These are phyloP conservation scores for Trichoderma citrinoviride DNA, from an alignment of 2,329 filamentous ascomycete genomes.

Conservation along the genomic window DNA sequence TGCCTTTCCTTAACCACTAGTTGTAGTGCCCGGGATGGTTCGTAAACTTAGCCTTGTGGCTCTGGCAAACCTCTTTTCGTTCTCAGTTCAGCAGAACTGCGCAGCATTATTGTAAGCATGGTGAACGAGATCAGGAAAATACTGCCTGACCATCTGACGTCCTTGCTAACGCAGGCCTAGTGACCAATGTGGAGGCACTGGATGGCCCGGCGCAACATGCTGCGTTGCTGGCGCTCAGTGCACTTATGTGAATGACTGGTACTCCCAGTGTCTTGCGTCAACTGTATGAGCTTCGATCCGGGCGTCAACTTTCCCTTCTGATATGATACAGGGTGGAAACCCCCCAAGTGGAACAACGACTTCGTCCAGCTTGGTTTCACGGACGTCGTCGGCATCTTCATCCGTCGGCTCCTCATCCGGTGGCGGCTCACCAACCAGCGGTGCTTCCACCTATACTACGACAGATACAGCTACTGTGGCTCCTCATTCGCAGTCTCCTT, in stretches of 20 bases:
- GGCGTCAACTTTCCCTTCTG: background rate
- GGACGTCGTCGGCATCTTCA: background rate
- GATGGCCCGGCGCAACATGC: constrained; percentile 4
- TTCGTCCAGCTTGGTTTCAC: background rate
- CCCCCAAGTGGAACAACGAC: background rate
- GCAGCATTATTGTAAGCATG: constrained; percentile 2
- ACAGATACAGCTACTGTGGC: constrained; percentile 11
- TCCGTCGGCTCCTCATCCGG: background rate
- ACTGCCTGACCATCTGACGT: background rate
- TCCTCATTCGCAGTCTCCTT: constrained; percentile 9
- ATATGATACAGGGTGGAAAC: background rate
- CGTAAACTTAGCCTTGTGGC: constrained; percentile 1
- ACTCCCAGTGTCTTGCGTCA: constrained; percentile 11
- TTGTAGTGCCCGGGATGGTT: background rate
- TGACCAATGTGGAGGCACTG: constrained; percentile 9
- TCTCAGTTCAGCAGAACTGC: constrained; percentile 3
- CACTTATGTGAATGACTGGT: background rate
- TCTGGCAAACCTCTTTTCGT: constrained; percentile 3
- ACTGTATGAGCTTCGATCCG: background rate
- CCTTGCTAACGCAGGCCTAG: background rate
- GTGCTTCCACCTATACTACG: constrained; percentile 7
- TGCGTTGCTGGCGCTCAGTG: constrained; percentile 1
- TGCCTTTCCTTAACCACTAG: background rate
- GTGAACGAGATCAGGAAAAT: background rate
- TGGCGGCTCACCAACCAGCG: background rate